A percentile compares a stretch with the other conserved stretches of the same genome.
phyloP scores from a whole-genome alignment of 176 grass and related monocot genomes.

The Musa acuminata region DNA sequence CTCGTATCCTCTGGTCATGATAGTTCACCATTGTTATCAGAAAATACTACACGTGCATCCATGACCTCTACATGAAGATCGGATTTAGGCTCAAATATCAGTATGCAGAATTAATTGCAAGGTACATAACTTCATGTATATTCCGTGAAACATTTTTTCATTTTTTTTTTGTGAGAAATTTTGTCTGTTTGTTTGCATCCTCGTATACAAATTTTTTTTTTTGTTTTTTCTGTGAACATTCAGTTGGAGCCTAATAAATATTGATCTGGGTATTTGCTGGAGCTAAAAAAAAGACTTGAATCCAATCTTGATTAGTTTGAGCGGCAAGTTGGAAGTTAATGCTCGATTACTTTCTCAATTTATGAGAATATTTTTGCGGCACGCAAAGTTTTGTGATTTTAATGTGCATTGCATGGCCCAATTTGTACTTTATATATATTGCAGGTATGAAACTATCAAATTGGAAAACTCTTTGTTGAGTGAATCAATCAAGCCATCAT shows the following conservation, averaged over 20 bases:
- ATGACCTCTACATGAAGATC: constrained; percentile 52
- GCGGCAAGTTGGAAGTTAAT: neutral
- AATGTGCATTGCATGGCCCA: no score
- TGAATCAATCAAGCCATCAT: no score
- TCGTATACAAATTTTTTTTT: neutral
- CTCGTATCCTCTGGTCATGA: constrained; percentile 34
- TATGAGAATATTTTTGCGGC: neutral
- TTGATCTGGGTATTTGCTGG: neutral
- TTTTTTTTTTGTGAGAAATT: neutral
- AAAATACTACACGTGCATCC: constrained; percentile 48
- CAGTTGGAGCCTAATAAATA: constrained; percentile 20
- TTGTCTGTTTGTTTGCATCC: neutral
- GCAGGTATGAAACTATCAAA: no score
- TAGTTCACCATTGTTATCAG: constrained; percentile 25
- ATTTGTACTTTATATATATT: no score
- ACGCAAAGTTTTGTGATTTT: no score
- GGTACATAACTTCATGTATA: neutral
- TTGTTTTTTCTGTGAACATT: neutral
- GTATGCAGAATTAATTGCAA: neutral
- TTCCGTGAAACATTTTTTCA: neutral
- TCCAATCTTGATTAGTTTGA: neutral
- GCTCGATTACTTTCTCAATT: neutral
- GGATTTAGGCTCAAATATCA: constrained; percentile 24
- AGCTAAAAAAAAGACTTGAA: neutral
- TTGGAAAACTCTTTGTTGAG: no score